Base-by-base conservation (phyloP, 768 basidiomycete species). In the Lentinula aciculospora region DNA sequence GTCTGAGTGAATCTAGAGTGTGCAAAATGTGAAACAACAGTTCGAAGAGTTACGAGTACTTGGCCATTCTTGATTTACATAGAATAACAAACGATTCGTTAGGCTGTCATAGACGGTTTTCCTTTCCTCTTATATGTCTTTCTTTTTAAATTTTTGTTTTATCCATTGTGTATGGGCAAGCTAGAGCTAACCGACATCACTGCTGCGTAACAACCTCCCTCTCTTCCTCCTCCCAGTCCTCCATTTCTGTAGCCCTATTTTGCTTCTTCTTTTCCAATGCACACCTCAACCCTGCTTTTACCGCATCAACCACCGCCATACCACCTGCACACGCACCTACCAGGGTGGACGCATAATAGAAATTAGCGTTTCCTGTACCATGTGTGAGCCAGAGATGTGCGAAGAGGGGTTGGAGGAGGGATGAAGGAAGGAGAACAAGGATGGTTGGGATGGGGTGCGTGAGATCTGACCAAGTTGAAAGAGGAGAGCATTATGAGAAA, bases 361-460 rank as follows among this genome's bases (percentile, higher is more conserved):
- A 99, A 69, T 98, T 98, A 46, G 96, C 94, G 66, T 99, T 98
- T 2, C 94, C 97, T 4, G 93, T 91, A 1, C 94, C 94, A 57
- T 93, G 88, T 8, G 76, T 78, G 5, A 98, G 81, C 96, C 97
- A 99, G 1, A 98, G 76, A 59, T 91, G 82, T 66, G 96, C 86
- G 70, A 98, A 95, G 29, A 97, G 78, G 0, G 96, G 96, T 58
- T 98, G 80, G 21, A 98, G 84, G 19, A 93, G 77, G 1, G 86
- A 79, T 2, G 95, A 85, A 65, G 97, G 93, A 4, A 91, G 73
- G 62, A 96, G 90, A 9, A 95, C 80, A 45, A 93, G 81, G 4
- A 82, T 74, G 7, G 92, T 92, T 34, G 94, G 86, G 56, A 95
- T 84, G 0, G 94, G 92, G 66, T 92, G 83, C 44, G 88, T 83